A percentile compares a stretch with the other conserved stretches of the same genome.
phyloP scores from a whole-genome alignment of 2,329 filamentous ascomycete genomes.

The Xylaria sp. region DNA sequence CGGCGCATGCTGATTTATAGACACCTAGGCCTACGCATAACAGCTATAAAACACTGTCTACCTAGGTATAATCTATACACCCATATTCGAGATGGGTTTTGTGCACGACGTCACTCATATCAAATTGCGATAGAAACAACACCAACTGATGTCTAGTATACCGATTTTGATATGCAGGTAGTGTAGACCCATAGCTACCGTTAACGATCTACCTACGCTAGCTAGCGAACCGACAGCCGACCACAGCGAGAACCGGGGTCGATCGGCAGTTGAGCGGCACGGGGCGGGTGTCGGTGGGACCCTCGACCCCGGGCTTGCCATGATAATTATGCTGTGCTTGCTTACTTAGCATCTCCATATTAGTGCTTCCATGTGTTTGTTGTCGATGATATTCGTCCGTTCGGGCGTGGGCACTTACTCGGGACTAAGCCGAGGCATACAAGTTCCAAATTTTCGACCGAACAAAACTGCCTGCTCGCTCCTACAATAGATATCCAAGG shows the following conservation, averaged over 20 bases:
- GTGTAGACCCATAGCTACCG: background rate
- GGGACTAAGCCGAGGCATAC: background rate
- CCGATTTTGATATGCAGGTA: background rate
- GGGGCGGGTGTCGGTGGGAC: conserved; percentile 35
- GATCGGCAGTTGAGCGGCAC: conserved; percentile 32
- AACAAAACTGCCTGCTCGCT: background rate
- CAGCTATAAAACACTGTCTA: too few species aligned
- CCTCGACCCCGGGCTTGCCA: conserved; percentile 11
- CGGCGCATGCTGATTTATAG: background rate
- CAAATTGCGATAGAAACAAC: background rate
- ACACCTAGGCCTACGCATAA: too few species aligned
- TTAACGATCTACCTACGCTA: background rate
- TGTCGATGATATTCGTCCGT: background rate
- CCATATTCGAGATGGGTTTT: background rate
- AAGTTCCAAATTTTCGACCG: too few species aligned
- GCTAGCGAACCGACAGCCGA: conserved; percentile 32
- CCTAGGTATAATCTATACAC: background rate
- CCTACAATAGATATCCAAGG: background rate
- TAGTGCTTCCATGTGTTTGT: background rate
- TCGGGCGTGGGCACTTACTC: background rate
- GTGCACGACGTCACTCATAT: background rate
- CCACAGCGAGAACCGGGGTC: conserved; percentile 25
- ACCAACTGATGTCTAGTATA: background rate
- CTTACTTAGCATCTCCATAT: background rate
- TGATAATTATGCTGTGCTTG: background rate